Base-by-base conservation (phyloP, 2,329 filamentous ascomycete genomes). In the Balansia obtecta region DNA sequence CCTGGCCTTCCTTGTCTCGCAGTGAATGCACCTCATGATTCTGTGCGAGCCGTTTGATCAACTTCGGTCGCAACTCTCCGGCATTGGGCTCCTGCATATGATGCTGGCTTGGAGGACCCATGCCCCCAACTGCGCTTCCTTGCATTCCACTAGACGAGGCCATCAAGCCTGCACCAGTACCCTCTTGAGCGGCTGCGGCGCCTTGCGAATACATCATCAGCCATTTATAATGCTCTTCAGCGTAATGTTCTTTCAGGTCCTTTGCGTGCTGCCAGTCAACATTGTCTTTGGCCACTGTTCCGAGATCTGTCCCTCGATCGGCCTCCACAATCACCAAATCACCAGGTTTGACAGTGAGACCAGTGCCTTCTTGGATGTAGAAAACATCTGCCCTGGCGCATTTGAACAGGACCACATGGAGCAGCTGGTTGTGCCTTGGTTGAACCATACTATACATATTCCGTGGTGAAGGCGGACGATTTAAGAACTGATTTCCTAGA, bases 311-410 rank as follows among this genome's bases (percentile, higher is more conserved):
- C 44, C 93, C 93, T 55, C 93, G 88, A 65, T 98, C 94, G 22
- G 93, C 93, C 68, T 98, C 93, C 16, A 96, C 90, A 57, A 98
- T 97, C 54, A 98, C 94, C 48, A 97, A 75, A 63, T 98, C 93
- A 33, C 93, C 93, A 16, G 85, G 83, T 60, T 90, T 93, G 49
- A 97, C 86, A 18, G 86, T 86, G 33, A 98, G 75, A 3, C 93
- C 93, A 6, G 90, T 97, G 53, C 91, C 90, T 65, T 96, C 90
- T 65, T 95, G 90, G 34, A 96, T 88, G 67, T 95, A 97, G 66
- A 96, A 98, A 10, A 97, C 88, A 62, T 97, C 93, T 38, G 91
- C 90, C 54, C 93, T 80, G 37, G 88, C 88, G 64, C 90, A 96
- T 68, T 98, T 98, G 79, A 98, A 98, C 7, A 91, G 81, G 15